Percentiles rank a stretch among this genome's conserved stretches.
Conservation (phyloP, 805 yeast species). For the Cyberlindnera mississippiensis region DNA sequence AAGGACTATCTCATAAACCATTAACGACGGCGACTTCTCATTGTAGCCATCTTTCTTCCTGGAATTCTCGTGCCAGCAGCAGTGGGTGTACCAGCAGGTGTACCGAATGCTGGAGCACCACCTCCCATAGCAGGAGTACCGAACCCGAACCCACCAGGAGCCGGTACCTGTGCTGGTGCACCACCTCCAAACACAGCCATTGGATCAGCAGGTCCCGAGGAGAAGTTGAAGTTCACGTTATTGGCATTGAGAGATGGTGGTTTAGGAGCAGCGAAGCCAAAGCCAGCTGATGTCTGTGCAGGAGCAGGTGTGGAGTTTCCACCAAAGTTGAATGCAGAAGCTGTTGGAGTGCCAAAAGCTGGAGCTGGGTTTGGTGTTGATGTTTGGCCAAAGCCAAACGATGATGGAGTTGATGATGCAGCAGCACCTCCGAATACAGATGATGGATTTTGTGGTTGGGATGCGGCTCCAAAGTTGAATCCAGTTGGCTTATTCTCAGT, state of each 20-base stretch:
- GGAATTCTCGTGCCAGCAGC: slow-evolving; percentile 15
- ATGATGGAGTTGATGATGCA: slow-evolving; percentile 6
- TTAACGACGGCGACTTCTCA: slow-evolving; percentile 26
- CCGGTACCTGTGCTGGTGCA: slow-evolving; percentile 2
- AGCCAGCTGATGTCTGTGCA: slow-evolving; percentile 8
- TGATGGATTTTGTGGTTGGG: slow-evolving; percentile 21
- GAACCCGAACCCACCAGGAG: slow-evolving; percentile 5
- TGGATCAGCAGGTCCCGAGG: slow-evolving; percentile 7
- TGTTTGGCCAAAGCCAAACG: slow-evolving; percentile 15
- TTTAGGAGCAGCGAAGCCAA: slow-evolving; percentile 12
- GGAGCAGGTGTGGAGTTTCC: slow-evolving; percentile 16
- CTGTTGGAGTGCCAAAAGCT: slow-evolving; percentile 15
- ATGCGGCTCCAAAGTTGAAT: slow-evolving; percentile 20
- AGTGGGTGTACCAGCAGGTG: slow-evolving; percentile 21
- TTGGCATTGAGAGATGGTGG: slow-evolving; percentile 10
- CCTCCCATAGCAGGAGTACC: slow-evolving; percentile 11
- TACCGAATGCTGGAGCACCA: slow-evolving; percentile 11
- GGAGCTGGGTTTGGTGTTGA: slow-evolving; percentile 13
- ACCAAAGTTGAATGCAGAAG: slow-evolving; percentile 14
- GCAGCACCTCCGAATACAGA: slow-evolving; percentile 17
- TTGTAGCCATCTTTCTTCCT: slow-evolving; percentile 27
- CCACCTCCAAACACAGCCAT: slow-evolving; percentile 15
- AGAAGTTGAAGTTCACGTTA: slow-evolving; percentile 15
- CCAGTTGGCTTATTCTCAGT: slow-evolving; percentile 7
- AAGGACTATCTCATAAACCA: background rate